These are phyloP conservation scores for Scedosporium apiospermum DNA, from an alignment of 2,329 filamentous ascomycete species.

Conservation along the genomic window DNA sequence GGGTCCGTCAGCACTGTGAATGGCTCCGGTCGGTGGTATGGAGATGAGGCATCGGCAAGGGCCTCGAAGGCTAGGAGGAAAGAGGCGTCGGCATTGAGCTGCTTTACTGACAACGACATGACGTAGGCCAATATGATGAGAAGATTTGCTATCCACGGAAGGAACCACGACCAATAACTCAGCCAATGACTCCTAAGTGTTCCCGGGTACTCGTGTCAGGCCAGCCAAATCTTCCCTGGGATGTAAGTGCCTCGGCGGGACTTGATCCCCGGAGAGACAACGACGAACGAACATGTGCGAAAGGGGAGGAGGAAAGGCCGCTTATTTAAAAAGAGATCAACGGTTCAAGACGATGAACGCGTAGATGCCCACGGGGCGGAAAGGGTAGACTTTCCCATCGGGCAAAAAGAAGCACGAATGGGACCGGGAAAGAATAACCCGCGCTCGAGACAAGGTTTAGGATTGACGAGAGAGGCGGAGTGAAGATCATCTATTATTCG, in stretches of 20 bases:
- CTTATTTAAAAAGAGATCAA: neutral
- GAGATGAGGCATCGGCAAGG: slow-evolving; percentile 29
- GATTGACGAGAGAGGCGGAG: neutral
- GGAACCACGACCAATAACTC: neutral
- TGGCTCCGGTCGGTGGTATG: slow-evolving; percentile 29
- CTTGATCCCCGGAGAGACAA: neutral
- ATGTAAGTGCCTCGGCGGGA: neutral
- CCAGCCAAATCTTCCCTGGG: neutral
- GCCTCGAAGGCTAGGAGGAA: slow-evolving; percentile 57
- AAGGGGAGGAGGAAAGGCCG: neutral
- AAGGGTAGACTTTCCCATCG: neutral
- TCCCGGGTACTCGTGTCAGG: slow-evolving; percentile 17
- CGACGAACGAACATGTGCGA: neutral
- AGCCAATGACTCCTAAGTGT: slow-evolving; percentile 39
- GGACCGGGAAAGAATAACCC: neutral
- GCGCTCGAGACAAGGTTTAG: slow-evolving; percentile 1
- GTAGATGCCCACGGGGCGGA: neutral
- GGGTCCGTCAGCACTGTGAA: slow-evolving; percentile 66
- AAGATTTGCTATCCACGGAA: no score
- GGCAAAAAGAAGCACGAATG: neutral
- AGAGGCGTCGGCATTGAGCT: slow-evolving; percentile 55
- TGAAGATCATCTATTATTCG: neutral
- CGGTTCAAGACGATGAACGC: neutral
- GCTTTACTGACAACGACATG: slow-evolving; percentile 56
- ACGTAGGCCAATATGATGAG: neutral